phyloP scores from a whole-genome alignment of 345 rosid species.

The Boechera retrofracta region DNA sequence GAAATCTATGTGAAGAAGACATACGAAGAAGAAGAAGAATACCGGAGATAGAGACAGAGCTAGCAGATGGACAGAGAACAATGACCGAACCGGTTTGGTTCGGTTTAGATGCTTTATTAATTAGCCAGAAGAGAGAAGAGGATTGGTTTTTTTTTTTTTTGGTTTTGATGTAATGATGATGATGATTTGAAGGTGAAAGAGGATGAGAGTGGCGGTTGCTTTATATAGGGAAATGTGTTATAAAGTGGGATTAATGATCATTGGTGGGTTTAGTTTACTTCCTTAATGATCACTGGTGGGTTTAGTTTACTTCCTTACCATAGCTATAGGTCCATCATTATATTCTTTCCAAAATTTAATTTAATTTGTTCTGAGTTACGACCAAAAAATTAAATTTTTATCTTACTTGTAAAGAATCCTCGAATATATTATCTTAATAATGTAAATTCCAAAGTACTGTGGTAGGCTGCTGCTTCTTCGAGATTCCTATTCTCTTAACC shows the following conservation, averaged over 20 bases:
- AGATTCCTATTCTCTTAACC: slow-evolving; percentile 30
- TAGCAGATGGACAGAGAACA: slow-evolving; percentile 7
- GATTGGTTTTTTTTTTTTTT: not conserved
- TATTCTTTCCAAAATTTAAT: slow-evolving; percentile 1
- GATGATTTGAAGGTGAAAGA: slow-evolving; percentile 26
- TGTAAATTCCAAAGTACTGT: slow-evolving; percentile 22
- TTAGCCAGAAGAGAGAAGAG: slow-evolving; percentile 1
- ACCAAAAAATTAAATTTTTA: not conserved
- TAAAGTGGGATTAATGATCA: slow-evolving; percentile 19
- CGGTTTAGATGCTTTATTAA: slow-evolving; percentile 10
- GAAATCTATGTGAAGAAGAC: slow-evolving; percentile 36
- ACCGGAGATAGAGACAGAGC: slow-evolving; percentile 41
- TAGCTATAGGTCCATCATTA: slow-evolving; percentile 2
- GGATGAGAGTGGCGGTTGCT: slow-evolving; percentile 15
- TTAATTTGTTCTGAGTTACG: not conserved
- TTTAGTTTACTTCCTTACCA: slow-evolving; percentile 9
- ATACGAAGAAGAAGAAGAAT: not conserved
- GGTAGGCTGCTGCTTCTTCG: slow-evolving; percentile 31
- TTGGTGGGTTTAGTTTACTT: not conserved
- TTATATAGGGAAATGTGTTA: slow-evolving; percentile 39
- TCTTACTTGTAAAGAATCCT: slow-evolving; percentile 9
- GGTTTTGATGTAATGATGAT: slow-evolving; percentile 18
- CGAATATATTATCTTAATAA: slow-evolving; percentile 7
- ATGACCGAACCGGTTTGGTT: slow-evolving; percentile 9
- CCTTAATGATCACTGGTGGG: slow-evolving; percentile 10